Evolutionary conservation across 2,329 filamentous ascomycete genomes (phyloP), one percentile per base, ranked within the genome.

Genomic region (Leptosphaerulina australis): DNA sequence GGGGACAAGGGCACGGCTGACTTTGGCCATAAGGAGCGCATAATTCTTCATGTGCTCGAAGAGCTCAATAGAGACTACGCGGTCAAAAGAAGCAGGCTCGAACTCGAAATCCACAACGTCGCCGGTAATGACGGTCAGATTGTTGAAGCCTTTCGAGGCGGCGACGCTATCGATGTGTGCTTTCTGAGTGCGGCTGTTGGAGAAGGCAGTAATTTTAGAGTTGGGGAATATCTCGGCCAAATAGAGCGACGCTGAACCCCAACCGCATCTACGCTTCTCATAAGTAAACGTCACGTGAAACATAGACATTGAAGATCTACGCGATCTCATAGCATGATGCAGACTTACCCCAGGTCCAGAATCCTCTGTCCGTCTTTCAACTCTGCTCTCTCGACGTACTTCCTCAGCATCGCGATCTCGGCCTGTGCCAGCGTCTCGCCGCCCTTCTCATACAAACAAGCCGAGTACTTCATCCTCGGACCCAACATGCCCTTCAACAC

Each of bases 21-120:
- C 73, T 69, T 89, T 89, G 33, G 79, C 78, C 74, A 89, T 81
- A 18, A 89, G 79, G 10, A 83, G 74, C 55, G 86, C 81, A 70
- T 89, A 88, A 69, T 89, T 89, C 69, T 89, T 89, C 86, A 89
- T 88, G 70, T 89, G 87, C 68, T 89, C 86, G 63, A 90, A 88
- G 10, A 89, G 77, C 78, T 88, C 87, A 54, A 89, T 86, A 6
- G 83, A 85, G 12, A 89, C 76, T 1, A 88, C 83, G 10, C 86
- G 79, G 66, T 89, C 87, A 60, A 83, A 89, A 4, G 67, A 74
- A 20, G 75, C 74, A 8, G 74, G 67, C 51, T 81, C 74, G 62
- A 89, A 88, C 60, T 87, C 83, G 61, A 87, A 84, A 50, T 84
- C 81, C 12, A 85, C 83, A 1, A 88, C 81, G 60, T 90, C 81